A percentile compares a stretch with the other conserved stretches of the same genome.
These are phyloP conservation scores for Cyberlindnera xishuangbannaensis DNA, from an alignment of 805 yeast genomes.

Conservation along the genomic window DNA sequence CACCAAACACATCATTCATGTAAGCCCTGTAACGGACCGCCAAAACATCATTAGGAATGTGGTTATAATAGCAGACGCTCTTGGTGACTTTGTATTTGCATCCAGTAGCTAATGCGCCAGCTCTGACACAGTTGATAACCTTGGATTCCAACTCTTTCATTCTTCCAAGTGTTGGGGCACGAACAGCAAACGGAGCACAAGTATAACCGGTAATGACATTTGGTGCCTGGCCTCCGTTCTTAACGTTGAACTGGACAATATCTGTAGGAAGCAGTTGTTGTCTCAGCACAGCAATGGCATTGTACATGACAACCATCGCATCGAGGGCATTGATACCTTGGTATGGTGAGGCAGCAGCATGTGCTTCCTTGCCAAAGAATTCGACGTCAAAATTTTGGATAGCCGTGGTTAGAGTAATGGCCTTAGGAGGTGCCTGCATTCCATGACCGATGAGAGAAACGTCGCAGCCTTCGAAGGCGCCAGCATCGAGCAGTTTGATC, in stretches of 20 bases:
- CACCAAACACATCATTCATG: slow-evolving; percentile 5
- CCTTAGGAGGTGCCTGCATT: background rate
- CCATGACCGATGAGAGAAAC: slow-evolving; percentile 9
- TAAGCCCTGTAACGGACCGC: slow-evolving; percentile 1
- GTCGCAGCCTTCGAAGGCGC: slow-evolving; percentile 9
- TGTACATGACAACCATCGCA: slow-evolving; percentile 8
- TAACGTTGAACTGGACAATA: slow-evolving; percentile 6
- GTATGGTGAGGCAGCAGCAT: slow-evolving; percentile 14
- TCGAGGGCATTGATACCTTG: slow-evolving; percentile 11
- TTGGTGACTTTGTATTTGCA: slow-evolving; percentile 6
- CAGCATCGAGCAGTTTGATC: slow-evolving; percentile 7
- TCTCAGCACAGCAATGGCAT: slow-evolving; percentile 6
- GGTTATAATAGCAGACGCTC: slow-evolving; percentile 6
- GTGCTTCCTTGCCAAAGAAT: slow-evolving; percentile 11
- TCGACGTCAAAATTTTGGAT: slow-evolving; percentile 6
- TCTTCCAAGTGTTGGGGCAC: slow-evolving; percentile 9
- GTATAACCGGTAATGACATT: slow-evolving; percentile 10
- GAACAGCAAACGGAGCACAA: slow-evolving; percentile 4
- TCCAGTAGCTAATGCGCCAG: slow-evolving; percentile 11
- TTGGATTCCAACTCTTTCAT: slow-evolving; percentile 5
- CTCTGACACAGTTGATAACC: slow-evolving; percentile 8
- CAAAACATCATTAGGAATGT: slow-evolving; percentile 5
- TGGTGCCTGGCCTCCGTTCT: slow-evolving; percentile 8
- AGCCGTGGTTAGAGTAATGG: slow-evolving; percentile 3
- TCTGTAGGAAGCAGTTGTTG: slow-evolving; percentile 6